Conservation (phyloP, 2,329 filamentous ascomycete genomes). For the Penicillium italicum region DNA sequence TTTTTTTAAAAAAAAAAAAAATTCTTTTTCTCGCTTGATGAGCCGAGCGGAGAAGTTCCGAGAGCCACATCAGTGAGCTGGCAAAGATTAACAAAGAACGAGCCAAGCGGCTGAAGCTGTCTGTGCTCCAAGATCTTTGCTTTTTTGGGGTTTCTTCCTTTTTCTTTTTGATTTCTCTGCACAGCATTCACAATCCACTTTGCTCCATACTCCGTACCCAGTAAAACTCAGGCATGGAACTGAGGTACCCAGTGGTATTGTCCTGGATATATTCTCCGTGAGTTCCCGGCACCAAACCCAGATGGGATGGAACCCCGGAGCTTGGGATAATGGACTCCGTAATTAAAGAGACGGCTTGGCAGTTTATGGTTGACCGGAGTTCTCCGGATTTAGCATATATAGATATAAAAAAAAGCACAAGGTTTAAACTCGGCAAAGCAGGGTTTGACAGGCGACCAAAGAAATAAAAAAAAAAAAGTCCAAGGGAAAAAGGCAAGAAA, state of each 20-base stretch:
- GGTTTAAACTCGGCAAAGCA: conserved; percentile 11
- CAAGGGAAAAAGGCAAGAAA: not conserved
- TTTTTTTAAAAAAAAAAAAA: no score
- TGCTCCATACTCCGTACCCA: not conserved
- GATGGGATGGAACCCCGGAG: not conserved
- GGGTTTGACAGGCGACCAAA: not conserved
- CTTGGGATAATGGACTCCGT: not conserved
- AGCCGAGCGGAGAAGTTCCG: conserved; percentile 5
- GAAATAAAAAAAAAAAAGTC: not conserved
- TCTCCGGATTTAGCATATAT: no score
- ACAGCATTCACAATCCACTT: not conserved
- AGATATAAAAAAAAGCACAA: not conserved
- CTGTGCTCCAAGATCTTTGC: not conserved
- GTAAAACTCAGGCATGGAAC: not conserved
- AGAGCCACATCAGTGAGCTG: not conserved
- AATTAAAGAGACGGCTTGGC: not conserved
- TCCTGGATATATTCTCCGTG: conserved; percentile 10
- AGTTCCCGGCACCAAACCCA: not conserved
- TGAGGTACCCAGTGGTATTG: not conserved
- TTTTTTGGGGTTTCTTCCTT: not conserved
- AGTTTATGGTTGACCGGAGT: not conserved
- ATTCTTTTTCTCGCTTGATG: not conserved
- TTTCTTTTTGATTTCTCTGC: not conserved
- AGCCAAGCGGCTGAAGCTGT: conserved; percentile 6
- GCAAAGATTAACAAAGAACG: conserved; percentile 5